Conservation (phyloP, 75 land plant species). For the Cupressus sempervirens region DNA sequence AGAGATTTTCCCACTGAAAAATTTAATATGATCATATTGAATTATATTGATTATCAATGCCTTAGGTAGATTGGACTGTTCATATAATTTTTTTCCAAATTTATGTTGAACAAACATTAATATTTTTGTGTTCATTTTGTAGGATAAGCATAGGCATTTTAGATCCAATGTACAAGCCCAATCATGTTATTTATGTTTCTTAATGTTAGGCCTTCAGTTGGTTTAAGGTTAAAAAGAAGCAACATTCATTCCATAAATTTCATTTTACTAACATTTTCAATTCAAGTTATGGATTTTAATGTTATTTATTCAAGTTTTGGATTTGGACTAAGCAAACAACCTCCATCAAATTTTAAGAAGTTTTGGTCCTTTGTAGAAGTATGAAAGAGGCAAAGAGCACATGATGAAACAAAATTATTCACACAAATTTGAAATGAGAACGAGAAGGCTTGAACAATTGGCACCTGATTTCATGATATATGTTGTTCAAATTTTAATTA, state of each 20-base stretch:
- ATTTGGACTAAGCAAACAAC: neutral
- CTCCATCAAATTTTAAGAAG: neutral
- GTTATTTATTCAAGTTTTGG: too few relatives aligned
- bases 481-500: neutral
- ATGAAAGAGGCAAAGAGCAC: neutral
- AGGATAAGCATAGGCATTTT: neutral
- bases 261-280: too few relatives aligned
- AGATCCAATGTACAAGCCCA: neutral
- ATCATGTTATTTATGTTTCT: neutral
- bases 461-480: neutral
- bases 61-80: neutral
- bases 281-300: too few relatives aligned
- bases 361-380: too few relatives aligned
- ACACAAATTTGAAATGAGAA: neutral
- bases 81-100: neutral
- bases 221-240: neutral
- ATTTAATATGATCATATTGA: neutral
- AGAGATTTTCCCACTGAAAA: neutral
- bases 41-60: neutral
- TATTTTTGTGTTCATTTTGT: neutral
- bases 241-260: neutral
- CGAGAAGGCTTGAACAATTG: neutral
- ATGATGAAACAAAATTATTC: too few relatives aligned
- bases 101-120: neutral
- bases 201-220: neutral